Evolutionary conservation across 306 rosid genomes (phyloP), one percentile per base, ranked within the genome.

Genomic region (Medicago truncatula): DNA sequence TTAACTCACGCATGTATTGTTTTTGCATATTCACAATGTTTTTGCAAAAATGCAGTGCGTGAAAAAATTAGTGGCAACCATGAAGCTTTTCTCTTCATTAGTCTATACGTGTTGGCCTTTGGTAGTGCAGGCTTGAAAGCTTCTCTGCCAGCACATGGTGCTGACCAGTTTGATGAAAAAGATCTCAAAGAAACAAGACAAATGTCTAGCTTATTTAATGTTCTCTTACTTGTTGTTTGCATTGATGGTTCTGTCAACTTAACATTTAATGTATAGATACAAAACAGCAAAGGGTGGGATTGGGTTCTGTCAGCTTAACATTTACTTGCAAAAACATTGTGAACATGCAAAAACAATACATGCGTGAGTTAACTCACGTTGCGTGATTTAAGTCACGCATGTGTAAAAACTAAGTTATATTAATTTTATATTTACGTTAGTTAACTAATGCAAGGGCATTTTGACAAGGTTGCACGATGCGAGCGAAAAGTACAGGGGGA

Each of bases 131-230:
- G 52, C 52, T 54, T 86, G 14, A 94, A 90, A 76, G 96, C 98
- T 38, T 79, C 89, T 4, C 52, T 94, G 47, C 98, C 98, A 8
- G 34, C 97, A n/a, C 98, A 94, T 65, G 97, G 98, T 9, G 98
- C 98, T 0, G 97, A 94, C 53, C 98, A 94, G 64, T 94, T 90
- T 67, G 93, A 94, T 11, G 93, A 90, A 15, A 79, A 47, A 9
- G 91, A 94, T 80, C 97, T 88, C 2, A 89, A 85, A 78, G 98
- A 94, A 84, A 80, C 89, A 13, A 83, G 5, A 70, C 86, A 87
- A 73, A 89, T 89, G 92, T 94, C 98, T 0, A 86, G 78, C 80
- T 91, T 88, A 88, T 91, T 94, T 73, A 91, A 94, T 68, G 8
- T 13, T 66, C 80, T 94, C 50, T 71, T 94, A 14, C 73, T 94